Base-by-base conservation (phyloP, 208 protist genomes). In the Dictyostelium gargantuum region DNA sequence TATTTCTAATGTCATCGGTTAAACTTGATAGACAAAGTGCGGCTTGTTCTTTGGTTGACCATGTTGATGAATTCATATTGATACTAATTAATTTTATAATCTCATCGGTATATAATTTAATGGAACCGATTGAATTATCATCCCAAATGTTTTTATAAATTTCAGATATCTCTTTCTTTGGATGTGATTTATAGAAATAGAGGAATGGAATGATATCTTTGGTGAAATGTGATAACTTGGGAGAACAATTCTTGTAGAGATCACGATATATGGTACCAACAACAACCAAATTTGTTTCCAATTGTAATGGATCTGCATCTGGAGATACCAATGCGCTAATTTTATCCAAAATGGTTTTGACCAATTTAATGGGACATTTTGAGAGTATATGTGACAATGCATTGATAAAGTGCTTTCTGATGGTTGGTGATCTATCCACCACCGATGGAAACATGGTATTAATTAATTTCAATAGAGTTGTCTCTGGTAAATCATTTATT, bases 351-450 rank as follows among this genome's bases (percentile, higher is more conserved):
- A 48, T 52, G 17, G 26, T 8, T 29, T 77, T 77, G 0, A 75
- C 42, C 1, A 89, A 1, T 3, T 58, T 89, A 1, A 32, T 66
- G 17, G 74, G 74, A 4, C 44, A 75, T 40, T 66, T 79, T 6
- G 46, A 77, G 1, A 89, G 1, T 1, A 44, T 29, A 52, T 66
- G 58, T 15, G 29, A 61, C 0, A 89, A 35, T 2, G 68, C 44
- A 23, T 19, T 21, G 19, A 89, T 61, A 23, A 79, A 77, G 17
- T 89, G 48, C n/a, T 52, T 92, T 50, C 92, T 70, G 17, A 89
- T 75, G 15, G 80, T 58, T 38, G 84, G 73, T 63, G 93, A 94
- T 48, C 82, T 82, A 58, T 94, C 94, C 68, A 46, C 74, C 23
- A 89, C 58, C 23, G 42, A 81, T 77, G 68, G 70, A 4, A 79